Conservation (phyloP, 257 asterid genomes). For the Ehretia macrophylla region DNA sequence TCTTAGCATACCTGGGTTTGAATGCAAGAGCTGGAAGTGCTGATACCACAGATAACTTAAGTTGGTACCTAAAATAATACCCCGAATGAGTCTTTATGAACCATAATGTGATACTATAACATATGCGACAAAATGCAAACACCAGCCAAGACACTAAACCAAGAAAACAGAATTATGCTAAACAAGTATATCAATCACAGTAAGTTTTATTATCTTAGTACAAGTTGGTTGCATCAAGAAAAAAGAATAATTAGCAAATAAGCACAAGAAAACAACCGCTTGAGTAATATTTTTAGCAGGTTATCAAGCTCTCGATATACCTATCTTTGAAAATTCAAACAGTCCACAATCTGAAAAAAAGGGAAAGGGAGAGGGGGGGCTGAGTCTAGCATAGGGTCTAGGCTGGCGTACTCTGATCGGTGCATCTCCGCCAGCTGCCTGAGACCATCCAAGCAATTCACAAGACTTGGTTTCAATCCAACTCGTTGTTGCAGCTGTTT, state of each 20-base stretch:
- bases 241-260: too few species aligned
- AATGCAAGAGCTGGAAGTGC: slow-evolving; percentile 52
- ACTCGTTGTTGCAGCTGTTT: slow-evolving; percentile 59
- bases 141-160: too few species aligned
- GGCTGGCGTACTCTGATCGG: slow-evolving; percentile 55
- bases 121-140: not conserved
- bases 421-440: slow-evolving; percentile 74
- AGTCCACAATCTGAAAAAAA: not conserved
- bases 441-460: slow-evolving; percentile 67
- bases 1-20: slow-evolving; percentile 41
- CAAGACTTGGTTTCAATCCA: slow-evolving; percentile 69
- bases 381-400: slow-evolving; percentile 2
- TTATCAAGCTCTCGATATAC: not conserved
- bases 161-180: too few species aligned
- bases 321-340: not conserved
- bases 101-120: not conserved
- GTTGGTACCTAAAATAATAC: slow-evolving; percentile 48
- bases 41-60: slow-evolving; percentile 59
- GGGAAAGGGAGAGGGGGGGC: not conserved
- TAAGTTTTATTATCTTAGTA: too few species aligned
- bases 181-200: not conserved
- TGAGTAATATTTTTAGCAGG: too few species aligned
- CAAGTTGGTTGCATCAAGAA: too few species aligned
- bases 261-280: too few species aligned
- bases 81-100: not conserved